Conservation (phyloP, 495 filamentous ascomycete genomes). For the Neurospora pannonica region DNA sequence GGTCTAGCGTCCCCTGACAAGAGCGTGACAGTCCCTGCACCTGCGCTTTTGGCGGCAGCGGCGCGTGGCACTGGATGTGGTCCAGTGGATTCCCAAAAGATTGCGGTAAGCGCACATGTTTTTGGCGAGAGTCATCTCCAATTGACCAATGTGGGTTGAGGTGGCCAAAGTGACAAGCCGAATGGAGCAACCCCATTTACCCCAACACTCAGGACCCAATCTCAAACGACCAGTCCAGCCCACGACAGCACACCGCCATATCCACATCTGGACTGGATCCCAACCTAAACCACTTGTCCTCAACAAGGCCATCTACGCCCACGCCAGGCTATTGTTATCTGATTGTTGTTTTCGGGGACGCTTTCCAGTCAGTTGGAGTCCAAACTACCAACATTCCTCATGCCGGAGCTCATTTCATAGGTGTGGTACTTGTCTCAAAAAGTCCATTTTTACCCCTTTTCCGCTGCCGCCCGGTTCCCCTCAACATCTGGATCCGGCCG, state of each 20-base stretch:
- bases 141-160: background rate
- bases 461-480: background rate
- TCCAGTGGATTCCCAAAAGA: background rate
- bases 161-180: background rate
- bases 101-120: background rate
- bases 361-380: background rate
- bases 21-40: background rate
- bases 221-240: background rate
- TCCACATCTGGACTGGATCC: background rate
- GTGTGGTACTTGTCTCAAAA: background rate
- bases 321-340: background rate
- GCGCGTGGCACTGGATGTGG: background rate
- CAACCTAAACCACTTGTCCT: background rate
- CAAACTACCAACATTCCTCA: background rate
- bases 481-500: background rate
- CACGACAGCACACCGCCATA: background rate
- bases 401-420: background rate
- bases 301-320: background rate
- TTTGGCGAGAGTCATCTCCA: too few relatives aligned
- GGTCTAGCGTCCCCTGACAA: background rate
- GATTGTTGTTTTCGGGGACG: background rate
- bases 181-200: background rate
- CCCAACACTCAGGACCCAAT: background rate
- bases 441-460: background rate
- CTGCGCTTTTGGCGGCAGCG: background rate